phyloP scores from a whole-genome alignment of 2,329 filamentous ascomycete species.

The Dendrostoma leiphaemia region DNA sequence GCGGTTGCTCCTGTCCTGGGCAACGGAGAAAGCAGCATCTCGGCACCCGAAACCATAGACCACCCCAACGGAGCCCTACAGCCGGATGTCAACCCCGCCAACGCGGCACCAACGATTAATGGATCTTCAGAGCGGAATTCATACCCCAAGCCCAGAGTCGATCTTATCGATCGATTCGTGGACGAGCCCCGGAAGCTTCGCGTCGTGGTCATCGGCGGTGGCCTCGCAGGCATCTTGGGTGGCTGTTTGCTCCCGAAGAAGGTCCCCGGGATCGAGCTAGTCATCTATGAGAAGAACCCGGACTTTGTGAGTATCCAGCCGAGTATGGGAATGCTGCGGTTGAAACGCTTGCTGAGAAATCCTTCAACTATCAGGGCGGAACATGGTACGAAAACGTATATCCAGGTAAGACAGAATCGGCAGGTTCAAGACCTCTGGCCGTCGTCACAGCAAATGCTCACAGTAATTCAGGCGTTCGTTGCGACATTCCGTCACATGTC shows the following conservation, averaged over 20 bases:
- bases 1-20: background rate
- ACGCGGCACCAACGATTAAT: background rate
- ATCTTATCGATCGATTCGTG: conserved; percentile 37
- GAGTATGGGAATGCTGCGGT: no score
- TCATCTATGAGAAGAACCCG: conserved; percentile 66
- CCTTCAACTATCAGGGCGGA: conserved; percentile 37
- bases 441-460: background rate
- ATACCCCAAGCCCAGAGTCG: conserved; percentile 23
- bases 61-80: background rate
- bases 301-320: conserved; percentile 53
- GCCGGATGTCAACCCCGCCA: background rate
- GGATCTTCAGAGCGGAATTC: background rate
- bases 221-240: conserved; percentile 61
- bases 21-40: background rate
- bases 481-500: conserved; percentile 67
- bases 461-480: conserved; percentile 47
- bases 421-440: background rate
- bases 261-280: conserved; percentile 64
- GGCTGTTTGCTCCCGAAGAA: conserved; percentile 67
- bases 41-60: background rate
- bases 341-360: conserved; percentile 2
- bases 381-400: conserved; percentile 58
- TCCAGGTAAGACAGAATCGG: conserved; percentile 37
- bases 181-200: conserved; percentile 47
- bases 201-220: conserved; percentile 64